These are phyloP conservation scores for Cladosporium sp. DNA, from an alignment of 2,329 filamentous ascomycete species.

Conservation along the genomic window DNA sequence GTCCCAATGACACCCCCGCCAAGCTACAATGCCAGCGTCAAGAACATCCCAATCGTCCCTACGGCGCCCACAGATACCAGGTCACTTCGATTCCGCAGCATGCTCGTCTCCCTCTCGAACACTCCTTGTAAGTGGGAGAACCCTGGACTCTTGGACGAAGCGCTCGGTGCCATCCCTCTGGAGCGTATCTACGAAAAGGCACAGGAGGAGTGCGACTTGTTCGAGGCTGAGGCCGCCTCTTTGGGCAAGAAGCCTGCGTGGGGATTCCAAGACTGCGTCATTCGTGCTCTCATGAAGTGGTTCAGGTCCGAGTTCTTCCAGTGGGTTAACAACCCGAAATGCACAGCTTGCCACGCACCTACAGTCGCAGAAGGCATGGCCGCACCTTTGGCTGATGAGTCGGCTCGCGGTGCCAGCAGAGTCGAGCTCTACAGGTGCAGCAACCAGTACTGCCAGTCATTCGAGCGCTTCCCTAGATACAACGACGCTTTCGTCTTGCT, in stretches of 20 bases:
- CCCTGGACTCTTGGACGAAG: slow-evolving; percentile 89
- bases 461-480: slow-evolving; percentile 90
- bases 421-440: slow-evolving; percentile 93
- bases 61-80: slow-evolving; percentile 63
- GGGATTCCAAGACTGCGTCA: slow-evolving; percentile 97
- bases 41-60: slow-evolving; percentile 69
- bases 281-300: slow-evolving; percentile 88
- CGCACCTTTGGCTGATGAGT: slow-evolving; percentile 83
- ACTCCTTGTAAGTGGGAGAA: slow-evolving; percentile 96
- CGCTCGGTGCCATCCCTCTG: slow-evolving; percentile 79
- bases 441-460: slow-evolving; percentile 69
- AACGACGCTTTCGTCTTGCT: slow-evolving; percentile 92
- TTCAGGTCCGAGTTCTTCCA: slow-evolving; percentile 94
- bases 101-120: slow-evolving; percentile 79
- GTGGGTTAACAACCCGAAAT: slow-evolving; percentile 94
- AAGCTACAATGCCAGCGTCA: slow-evolving; percentile 59
- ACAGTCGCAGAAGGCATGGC: slow-evolving; percentile 83
- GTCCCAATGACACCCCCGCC: slow-evolving; percentile 48
- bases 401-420: slow-evolving; percentile 78
- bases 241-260: slow-evolving; percentile 79
- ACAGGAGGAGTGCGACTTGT: slow-evolving; percentile 86
- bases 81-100: slow-evolving; percentile 59
- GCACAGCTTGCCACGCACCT: slow-evolving; percentile 75
- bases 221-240: slow-evolving; percentile 84
- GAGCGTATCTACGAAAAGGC: slow-evolving; percentile 92